These are phyloP conservation scores for Candida railenensis DNA, from an alignment of 805 yeast genomes.

Conservation along the genomic window DNA sequence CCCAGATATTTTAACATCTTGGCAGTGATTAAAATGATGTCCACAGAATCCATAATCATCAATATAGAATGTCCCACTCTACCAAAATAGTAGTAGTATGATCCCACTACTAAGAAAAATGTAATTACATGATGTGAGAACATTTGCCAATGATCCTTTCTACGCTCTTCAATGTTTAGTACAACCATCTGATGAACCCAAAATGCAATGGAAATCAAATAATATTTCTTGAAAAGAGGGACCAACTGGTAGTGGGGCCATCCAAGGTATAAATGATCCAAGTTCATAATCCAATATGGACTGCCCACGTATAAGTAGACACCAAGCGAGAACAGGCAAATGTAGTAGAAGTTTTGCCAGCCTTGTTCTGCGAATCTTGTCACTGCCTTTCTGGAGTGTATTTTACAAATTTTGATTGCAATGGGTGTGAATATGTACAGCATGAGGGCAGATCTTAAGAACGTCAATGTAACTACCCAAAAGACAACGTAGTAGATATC, in stretches of 20 bases:
- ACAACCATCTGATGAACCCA: slow-evolving; percentile 83
- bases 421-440: slow-evolving; percentile 55
- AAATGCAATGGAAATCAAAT: slow-evolving; percentile 66
- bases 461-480: slow-evolving; percentile 55
- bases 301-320: slow-evolving; percentile 54
- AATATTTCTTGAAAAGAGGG: slow-evolving; percentile 59
- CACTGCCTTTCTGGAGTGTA: slow-evolving; percentile 49
- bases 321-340: slow-evolving; percentile 56
- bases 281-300: slow-evolving; percentile 52
- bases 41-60: slow-evolving; percentile 81
- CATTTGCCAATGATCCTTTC: slow-evolving; percentile 88
- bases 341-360: slow-evolving; percentile 68
- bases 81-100: slow-evolving; percentile 70
- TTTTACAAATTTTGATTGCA: slow-evolving; percentile 42
- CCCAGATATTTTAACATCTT: slow-evolving; percentile 78
- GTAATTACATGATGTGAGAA: slow-evolving; percentile 86
- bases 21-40: slow-evolving; percentile 67
- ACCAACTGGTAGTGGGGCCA: slow-evolving; percentile 76
- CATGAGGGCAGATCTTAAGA: slow-evolving; percentile 63
- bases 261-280: slow-evolving; percentile 56
- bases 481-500: slow-evolving; percentile 55
- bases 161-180: slow-evolving; percentile 69
- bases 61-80: slow-evolving; percentile 78
- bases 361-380: slow-evolving; percentile 84
- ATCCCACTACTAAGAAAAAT: slow-evolving; percentile 60